Conservation (phyloP, 768 basidiomycete species). For the Leccinum boreale region DNA sequence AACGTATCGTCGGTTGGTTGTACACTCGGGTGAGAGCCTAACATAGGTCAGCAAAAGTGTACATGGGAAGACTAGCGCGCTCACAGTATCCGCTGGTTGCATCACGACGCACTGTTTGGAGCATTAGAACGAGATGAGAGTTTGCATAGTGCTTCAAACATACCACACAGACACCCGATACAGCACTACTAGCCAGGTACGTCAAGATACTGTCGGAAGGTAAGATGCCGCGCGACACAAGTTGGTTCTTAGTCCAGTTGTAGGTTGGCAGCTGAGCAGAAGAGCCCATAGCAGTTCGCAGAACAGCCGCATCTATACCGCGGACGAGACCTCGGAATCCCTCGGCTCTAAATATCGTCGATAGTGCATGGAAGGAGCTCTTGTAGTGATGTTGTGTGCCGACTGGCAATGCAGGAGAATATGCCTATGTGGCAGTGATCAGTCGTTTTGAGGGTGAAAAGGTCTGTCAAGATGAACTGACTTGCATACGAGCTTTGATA, state of each 20-base stretch:
- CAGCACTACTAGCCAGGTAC: constrained; percentile 81
- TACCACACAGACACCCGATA: constrained; percentile 92
- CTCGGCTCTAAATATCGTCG: constrained; percentile 76
- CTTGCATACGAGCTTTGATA: constrained; percentile 98
- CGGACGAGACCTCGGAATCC: constrained; percentile 76
- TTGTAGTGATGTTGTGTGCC: constrained; percentile 94
- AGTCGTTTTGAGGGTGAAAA: neutral
- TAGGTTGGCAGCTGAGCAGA: constrained; percentile 96
- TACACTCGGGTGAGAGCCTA: constrained; percentile 92
- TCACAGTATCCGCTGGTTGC: constrained; percentile 91
- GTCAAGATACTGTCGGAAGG: constrained; percentile 81
- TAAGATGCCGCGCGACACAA: constrained; percentile 65
- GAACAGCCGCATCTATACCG: constrained; percentile 90
- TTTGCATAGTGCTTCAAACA: constrained; percentile 28
- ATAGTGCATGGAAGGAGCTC: constrained; percentile 75
- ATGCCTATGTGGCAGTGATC: constrained; percentile 55
- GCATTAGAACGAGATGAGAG: constrained; percentile 7
- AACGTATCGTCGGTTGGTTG: constrained; percentile 80
- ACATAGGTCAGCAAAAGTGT: constrained; percentile 1
- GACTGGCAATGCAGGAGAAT: constrained; percentile 90
- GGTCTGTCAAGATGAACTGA: constrained; percentile 19
- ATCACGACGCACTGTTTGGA: constrained; percentile 71
- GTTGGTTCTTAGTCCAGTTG: constrained; percentile 83
- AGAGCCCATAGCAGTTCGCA: constrained; percentile 93
- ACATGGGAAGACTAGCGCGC: constrained; percentile 21